Evolutionary conservation across 352 stramenopile species (phyloP).

Genomic region (Hyphochytrium catenoides): DNA sequence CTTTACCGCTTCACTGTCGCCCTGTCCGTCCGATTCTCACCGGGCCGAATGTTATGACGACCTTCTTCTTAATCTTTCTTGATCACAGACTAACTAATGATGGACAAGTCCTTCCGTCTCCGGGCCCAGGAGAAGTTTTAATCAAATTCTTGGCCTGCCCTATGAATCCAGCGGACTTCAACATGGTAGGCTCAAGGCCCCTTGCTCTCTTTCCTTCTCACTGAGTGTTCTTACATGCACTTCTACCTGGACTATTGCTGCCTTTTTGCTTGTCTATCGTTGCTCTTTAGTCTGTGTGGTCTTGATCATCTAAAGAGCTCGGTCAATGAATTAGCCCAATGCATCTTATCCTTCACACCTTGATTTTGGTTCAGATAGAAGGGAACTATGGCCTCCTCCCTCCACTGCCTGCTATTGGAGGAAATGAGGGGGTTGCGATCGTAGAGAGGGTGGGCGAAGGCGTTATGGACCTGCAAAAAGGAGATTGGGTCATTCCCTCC

Average conservation of each 20-base stretch:
- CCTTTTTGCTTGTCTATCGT: not conserved
- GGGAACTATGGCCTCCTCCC: conserved; percentile 49
- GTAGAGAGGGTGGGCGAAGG: conserved; percentile 47
- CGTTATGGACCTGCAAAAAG: conserved; percentile 53
- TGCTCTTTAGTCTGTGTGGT: too few relatives aligned
- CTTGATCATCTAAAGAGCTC: too few relatives aligned
- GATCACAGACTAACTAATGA: too few relatives aligned
- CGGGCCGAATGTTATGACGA: too few relatives aligned
- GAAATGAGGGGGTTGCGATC: conserved; percentile 57
- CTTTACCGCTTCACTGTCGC: too few relatives aligned
- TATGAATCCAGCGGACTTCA: conserved; percentile 63
- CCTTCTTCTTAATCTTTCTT: too few relatives aligned
- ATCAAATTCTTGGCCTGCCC: conserved; percentile 64
- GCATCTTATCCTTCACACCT: too few relatives aligned
- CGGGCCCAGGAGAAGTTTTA: conserved; percentile 30
- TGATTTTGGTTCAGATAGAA: conserved; percentile 20
- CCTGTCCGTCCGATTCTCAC: too few relatives aligned
- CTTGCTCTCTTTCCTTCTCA: too few relatives aligned
- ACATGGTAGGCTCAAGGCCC: conserved; percentile 15
- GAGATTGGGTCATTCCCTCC: conserved; percentile 56
- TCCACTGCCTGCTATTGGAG: conserved; percentile 39
- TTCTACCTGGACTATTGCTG: not conserved
- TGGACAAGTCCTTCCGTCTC: too few relatives aligned
- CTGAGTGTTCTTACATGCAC: too few relatives aligned
- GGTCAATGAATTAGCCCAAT: too few relatives aligned